Conservation (phyloP, 2,329 filamentous ascomycete genomes). For the Lachnellula willkommii region DNA sequence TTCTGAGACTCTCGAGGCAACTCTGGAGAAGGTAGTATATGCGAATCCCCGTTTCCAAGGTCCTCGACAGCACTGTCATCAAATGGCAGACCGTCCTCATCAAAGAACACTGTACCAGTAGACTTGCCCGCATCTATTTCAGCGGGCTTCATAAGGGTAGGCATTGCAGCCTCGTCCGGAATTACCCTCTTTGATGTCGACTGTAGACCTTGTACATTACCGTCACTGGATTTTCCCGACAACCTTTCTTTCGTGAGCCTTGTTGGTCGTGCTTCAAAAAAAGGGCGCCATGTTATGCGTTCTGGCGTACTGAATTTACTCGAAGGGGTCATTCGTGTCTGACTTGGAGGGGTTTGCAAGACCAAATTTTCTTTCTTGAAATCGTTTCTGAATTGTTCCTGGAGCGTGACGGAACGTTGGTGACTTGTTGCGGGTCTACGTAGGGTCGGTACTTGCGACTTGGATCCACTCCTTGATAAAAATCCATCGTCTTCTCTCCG, state of each 20-base stretch:
- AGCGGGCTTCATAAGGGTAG: slow-evolving; percentile 30
- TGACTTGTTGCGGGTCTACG: slow-evolving; percentile 74
- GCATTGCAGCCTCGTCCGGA: slow-evolving; percentile 23
- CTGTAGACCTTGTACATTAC: slow-evolving; percentile 17
- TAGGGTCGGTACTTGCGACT: slow-evolving; percentile 59
- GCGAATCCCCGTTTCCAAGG: slow-evolving; percentile 11
- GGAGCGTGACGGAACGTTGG: slow-evolving; percentile 66
- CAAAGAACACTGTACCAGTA: slow-evolving; percentile 12
- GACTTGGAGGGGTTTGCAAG: slow-evolving; percentile 11
- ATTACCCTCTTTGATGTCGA: slow-evolving; percentile 29
- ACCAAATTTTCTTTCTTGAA: slow-evolving; percentile 13
- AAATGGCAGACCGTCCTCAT: slow-evolving; percentile 23
- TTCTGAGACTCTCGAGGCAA: slow-evolving; percentile 39
- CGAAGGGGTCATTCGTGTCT: slow-evolving; percentile 14
- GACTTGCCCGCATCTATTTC: slow-evolving; percentile 21
- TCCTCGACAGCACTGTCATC: slow-evolving; percentile 23
- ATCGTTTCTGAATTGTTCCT: slow-evolving; percentile 40
- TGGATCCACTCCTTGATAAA: slow-evolving; percentile 45
- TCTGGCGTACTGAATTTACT: slow-evolving; percentile 18
- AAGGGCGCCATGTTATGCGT: slow-evolving; percentile 27
- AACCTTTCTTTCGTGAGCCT: slow-evolving; percentile 27
- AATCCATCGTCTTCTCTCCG: slow-evolving; percentile 42
- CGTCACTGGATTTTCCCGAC: slow-evolving; percentile 25
- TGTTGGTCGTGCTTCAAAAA: slow-evolving; percentile 30
- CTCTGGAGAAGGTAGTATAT: slow-evolving; percentile 22